Evolutionary conservation across 164 flowering plant species (phyloP).

Genomic region (Vitis vinifera): ASM3070453v1 NC_081812.1:11612501-11613000

Average conservation of each 20-base stretch:
- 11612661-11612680: conserved; percentile 59
- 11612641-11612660: conserved; percentile 78
- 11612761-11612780: conserved; percentile 68
- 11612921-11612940: conserved; percentile 69
- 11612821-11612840: conserved; percentile 63
- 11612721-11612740: conserved; percentile 62
- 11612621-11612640: conserved; percentile 75
- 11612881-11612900: conserved; percentile 76
- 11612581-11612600: conserved; percentile 60
- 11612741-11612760: conserved; percentile 69
- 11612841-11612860: conserved; percentile 57
- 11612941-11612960: conserved; percentile 53
- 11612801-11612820: conserved; percentile 66
- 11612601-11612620: conserved; percentile 64
- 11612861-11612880: conserved; percentile 57
- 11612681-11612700: conserved; percentile 53
- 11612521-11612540: conserved; percentile 66
- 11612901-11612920: conserved; percentile 72
- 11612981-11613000: conserved; percentile 56
- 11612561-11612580: conserved; percentile 75
- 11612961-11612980: conserved; percentile 69
- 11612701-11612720: conserved; percentile 69
- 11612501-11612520: conserved; percentile 63
- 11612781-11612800: conserved; percentile 66
- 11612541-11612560: conserved; percentile 63